These are phyloP conservation scores for Gastrolobium bilobum DNA, from an alignment of 306 rosid genomes.

Conservation along the genomic window DNA sequence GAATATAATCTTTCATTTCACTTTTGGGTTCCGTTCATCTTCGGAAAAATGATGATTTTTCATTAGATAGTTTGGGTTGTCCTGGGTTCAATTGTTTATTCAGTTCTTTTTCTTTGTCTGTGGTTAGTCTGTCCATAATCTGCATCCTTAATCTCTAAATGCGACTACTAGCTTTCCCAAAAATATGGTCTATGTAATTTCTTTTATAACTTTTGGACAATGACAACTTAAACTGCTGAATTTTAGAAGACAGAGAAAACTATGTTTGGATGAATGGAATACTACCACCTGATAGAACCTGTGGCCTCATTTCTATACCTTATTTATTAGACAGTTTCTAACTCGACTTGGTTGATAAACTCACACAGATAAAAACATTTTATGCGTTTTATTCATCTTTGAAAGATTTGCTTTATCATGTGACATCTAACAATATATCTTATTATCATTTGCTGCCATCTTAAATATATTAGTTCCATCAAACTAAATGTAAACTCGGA, in stretches of 20 bases:
- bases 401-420: slow-evolving; percentile 37
- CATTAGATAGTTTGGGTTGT: slow-evolving; percentile 27
- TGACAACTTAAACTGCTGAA: slow-evolving; percentile 16
- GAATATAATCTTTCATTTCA: slow-evolving; percentile 9
- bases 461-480: slow-evolving; percentile 35
- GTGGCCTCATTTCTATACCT: slow-evolving; percentile 23
- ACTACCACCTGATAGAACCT: not conserved
- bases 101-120: slow-evolving; percentile 1
- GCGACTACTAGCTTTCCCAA: slow-evolving; percentile 9
- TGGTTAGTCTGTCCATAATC: slow-evolving; percentile 23
- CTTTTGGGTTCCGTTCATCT: slow-evolving; percentile 33
- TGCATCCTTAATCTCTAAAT: slow-evolving; percentile 40
- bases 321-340: slow-evolving; percentile 31
- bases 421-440: not conserved
- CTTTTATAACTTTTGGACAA: slow-evolving; percentile 29
- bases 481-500: slow-evolving; percentile 38
- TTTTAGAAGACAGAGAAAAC: slow-evolving; percentile 5
- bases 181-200: slow-evolving; percentile 29
- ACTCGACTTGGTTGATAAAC: slow-evolving; percentile 37
- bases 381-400: slow-evolving; percentile 33
- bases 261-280: not conserved
- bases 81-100: slow-evolving; percentile 14
- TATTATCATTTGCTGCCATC: slow-evolving; percentile 22
- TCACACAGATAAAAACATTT: not conserved
- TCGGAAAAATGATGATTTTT: slow-evolving; percentile 27